A percentile compares a stretch with the other conserved stretches of the same genome.
Conservation (phyloP, 116 monocot genomes). For the Posidonia oceanica region DNA sequence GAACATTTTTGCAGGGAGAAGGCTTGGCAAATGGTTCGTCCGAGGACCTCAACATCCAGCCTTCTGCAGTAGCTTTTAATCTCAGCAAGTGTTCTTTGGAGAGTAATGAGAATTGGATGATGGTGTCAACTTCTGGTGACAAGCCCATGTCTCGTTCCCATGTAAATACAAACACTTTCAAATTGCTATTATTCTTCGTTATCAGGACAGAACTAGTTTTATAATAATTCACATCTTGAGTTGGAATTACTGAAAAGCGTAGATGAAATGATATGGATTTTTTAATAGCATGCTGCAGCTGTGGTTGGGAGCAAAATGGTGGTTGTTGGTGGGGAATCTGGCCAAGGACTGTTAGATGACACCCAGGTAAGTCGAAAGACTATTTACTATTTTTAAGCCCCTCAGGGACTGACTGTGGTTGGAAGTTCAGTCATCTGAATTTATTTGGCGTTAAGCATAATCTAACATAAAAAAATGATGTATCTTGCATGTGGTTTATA, state of each 20-base stretch:
- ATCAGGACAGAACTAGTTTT: too few species aligned
- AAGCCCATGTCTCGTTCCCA: constrained; percentile 60
- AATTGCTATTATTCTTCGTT: background rate
- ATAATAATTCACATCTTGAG: too few species aligned
- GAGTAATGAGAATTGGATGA: constrained; percentile 61
- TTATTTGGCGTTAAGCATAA: too few species aligned
- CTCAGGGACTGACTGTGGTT: too few species aligned
- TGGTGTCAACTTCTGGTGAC: constrained; percentile 63
- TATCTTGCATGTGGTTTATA: too few species aligned
- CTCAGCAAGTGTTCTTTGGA: constrained; percentile 29
- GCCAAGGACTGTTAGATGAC: constrained; percentile 64
- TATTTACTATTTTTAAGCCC: too few species aligned
- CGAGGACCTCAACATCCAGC: constrained; percentile 32
- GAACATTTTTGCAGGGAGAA: constrained; percentile 41
- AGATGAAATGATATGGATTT: too few species aligned
- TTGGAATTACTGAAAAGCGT: background rate
- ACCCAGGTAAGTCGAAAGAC: constrained; percentile 45
- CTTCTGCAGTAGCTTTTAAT: constrained; percentile 29
- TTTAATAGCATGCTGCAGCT: constrained; percentile 74
- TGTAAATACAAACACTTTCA: constrained; percentile 23
- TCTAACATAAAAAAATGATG: too few species aligned
- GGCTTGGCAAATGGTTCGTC: constrained; percentile 33
- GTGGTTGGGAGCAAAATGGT: constrained; percentile 96
- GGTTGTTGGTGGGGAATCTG: constrained; percentile 88
- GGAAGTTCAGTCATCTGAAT: too few species aligned